Percentiles rank a stretch among this genome's conserved stretches.
phyloP scores from a whole-genome alignment of 495 filamentous ascomycete species.

The Aspergillus egyptiacus region DNA sequence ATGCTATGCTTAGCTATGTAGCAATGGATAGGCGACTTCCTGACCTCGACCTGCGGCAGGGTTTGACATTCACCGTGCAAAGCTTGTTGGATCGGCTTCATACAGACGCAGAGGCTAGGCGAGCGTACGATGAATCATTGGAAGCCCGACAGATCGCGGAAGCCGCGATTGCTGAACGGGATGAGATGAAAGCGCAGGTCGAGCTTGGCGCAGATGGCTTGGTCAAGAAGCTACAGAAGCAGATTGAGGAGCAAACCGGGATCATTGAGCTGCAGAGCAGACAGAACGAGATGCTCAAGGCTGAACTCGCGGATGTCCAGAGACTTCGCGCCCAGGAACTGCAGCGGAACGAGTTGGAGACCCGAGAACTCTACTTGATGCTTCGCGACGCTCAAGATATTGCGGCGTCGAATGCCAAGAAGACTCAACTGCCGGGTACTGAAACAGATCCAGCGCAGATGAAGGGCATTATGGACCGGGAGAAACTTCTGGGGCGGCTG shows the following conservation, averaged over 20 bases:
- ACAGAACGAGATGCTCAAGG: slow-evolving; percentile 79
- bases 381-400: slow-evolving; percentile 96
- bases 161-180: slow-evolving; percentile 88
- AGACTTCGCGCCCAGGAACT: slow-evolving; percentile 83
- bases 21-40: slow-evolving; percentile 95
- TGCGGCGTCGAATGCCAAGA: slow-evolving; percentile 78
- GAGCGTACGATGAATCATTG: slow-evolving; percentile 81
- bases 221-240: slow-evolving; percentile 86
- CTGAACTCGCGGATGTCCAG: slow-evolving; percentile 82
- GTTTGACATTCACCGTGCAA: slow-evolving; percentile 95
- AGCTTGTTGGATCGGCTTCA: slow-evolving; percentile 90
- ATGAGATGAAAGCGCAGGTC: slow-evolving; percentile 91
- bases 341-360: slow-evolving; percentile 92
- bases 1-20: slow-evolving; percentile 96
- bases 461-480: slow-evolving; percentile 88
- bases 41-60: slow-evolving; percentile 96
- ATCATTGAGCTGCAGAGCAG: slow-evolving; percentile 85
- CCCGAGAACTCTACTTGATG: slow-evolving; percentile 96
- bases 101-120: slow-evolving; percentile 89
- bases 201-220: slow-evolving; percentile 91
- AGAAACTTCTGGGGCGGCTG: slow-evolving; percentile 83
- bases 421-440: slow-evolving; percentile 52
- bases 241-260: slow-evolving; percentile 83
- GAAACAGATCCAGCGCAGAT: slow-evolving; percentile 67
- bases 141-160: slow-evolving; percentile 90